Base-by-base conservation (phyloP, 169 alveolate species). In the Babesia divergens region DNA sequence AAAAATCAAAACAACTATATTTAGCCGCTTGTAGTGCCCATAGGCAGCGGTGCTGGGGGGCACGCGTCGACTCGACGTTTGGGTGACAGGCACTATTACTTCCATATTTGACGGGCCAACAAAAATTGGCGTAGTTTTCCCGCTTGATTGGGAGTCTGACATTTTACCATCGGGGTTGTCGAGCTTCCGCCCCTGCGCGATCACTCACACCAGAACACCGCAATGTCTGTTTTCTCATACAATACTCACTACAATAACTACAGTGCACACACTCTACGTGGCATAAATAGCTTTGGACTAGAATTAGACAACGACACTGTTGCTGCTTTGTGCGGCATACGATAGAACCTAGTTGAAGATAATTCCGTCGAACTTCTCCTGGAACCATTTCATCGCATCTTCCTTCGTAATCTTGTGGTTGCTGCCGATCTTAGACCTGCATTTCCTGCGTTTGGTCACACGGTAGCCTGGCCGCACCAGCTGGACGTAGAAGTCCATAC, bases 401-500 rank as follows among this genome's bases (percentile, higher is more conserved):
- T 98, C 99, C 91, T 94, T 97, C 67, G 96, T 91, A 65, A 98
- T 97, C 72, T 95, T 93, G 91, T 97, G 99, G 74, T 87, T 69
- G 65, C 90, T 82, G 9, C 99, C 99, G 70, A 98, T 91, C 83
- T 90, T 91, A 37, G 95, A 85, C 56, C 92, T 74, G 85, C 94
- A 91, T 82, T 93, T 85, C 91, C 96, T 96, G 87, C 99, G 95
- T 81, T 89, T 66, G 55, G 94, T 83, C 26, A 97, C 99, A 71
- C 99, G 96, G 91, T 90, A 91, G 46, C 99, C 99, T 18, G 99
- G 98, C 81, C 99, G 96, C 55, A 95, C 86, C 74, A 98, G 89
- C 82, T 97, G 99, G 56, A 97, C 98, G 91, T 95, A 97, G 96
- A 98, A 98, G 87, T 98, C 99, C 99, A 97, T 95, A 56, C 99